phyloP scores from a whole-genome alignment of 345 rosid genomes.

The Heritiera fomes region DNA sequence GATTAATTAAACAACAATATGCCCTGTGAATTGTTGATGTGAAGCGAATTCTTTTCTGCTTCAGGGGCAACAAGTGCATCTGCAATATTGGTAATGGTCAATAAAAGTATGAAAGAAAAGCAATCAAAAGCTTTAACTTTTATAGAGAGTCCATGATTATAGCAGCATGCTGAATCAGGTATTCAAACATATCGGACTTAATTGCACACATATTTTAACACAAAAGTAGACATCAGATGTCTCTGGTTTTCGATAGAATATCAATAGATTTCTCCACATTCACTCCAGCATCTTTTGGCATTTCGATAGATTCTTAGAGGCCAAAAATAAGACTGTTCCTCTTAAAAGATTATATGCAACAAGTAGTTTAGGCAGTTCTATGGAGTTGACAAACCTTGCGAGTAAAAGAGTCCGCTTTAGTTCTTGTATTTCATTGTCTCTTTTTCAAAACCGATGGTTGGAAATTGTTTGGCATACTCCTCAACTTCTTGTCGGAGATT shows the following conservation, averaged over 20 bases:
- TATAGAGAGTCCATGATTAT: background rate
- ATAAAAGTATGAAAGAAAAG: too few species aligned
- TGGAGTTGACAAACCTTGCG: conserved; percentile 29
- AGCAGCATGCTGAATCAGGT: background rate
- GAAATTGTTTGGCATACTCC: conserved; percentile 80
- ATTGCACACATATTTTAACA: background rate
- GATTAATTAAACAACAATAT: background rate
- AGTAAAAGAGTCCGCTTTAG: conserved; percentile 31
- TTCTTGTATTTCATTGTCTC: conserved; percentile 83
- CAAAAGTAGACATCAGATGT: background rate
- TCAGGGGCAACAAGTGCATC: background rate
- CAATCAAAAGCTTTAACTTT: background rate
- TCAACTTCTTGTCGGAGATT: conserved; percentile 70
- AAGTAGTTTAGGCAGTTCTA: background rate
- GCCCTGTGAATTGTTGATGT: background rate
- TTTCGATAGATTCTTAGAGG: background rate
- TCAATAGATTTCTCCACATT: background rate
- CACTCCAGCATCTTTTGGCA: background rate
- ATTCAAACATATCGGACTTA: background rate
- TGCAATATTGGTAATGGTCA: conserved; percentile 5
- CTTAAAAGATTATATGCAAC: background rate
- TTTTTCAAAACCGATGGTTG: conserved; percentile 87
- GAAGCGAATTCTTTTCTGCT: background rate
- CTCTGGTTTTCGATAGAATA: background rate
- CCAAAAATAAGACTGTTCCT: background rate